phyloP scores from a whole-genome alignment of 1,139 yeast genomes.

The Geotrichum aggregatum region DNA sequence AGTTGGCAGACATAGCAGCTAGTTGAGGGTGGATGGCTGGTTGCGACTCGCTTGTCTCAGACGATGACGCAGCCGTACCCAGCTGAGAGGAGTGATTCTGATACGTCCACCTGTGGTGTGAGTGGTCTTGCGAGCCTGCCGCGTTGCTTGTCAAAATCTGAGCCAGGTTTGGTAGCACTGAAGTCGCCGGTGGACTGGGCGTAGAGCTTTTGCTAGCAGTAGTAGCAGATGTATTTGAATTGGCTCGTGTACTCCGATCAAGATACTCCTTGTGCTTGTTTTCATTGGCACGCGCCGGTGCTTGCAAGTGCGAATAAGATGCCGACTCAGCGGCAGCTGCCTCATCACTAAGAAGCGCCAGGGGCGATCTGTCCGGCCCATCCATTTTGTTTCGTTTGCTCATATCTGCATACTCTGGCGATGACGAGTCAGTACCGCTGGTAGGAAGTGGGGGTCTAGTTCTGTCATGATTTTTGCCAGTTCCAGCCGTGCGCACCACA shows the following conservation, averaged over 20 bases:
- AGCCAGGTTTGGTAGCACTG: background rate
- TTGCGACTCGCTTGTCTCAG: no score
- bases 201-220: background rate
- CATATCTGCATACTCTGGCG: no score
- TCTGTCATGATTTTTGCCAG: background rate
- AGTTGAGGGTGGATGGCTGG: slow-evolving; percentile 10
- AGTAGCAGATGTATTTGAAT: background rate
- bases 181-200: background rate
- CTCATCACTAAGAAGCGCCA: background rate
- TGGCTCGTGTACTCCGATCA: background rate
- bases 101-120: background rate
- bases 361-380: no score
- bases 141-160: background rate
- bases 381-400: no score
- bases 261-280: no score
- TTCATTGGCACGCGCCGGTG: no score
- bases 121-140: background rate
- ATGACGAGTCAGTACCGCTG: no score
- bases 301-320: no score
- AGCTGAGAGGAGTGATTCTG: background rate
- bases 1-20: slow-evolving; percentile 5
- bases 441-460: no score
- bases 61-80: no score
- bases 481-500: no score
- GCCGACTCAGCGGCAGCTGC: no score